Base-by-base conservation (phyloP, 2,329 filamentous ascomycete species). In the Paecilomyces niveus region DNA sequence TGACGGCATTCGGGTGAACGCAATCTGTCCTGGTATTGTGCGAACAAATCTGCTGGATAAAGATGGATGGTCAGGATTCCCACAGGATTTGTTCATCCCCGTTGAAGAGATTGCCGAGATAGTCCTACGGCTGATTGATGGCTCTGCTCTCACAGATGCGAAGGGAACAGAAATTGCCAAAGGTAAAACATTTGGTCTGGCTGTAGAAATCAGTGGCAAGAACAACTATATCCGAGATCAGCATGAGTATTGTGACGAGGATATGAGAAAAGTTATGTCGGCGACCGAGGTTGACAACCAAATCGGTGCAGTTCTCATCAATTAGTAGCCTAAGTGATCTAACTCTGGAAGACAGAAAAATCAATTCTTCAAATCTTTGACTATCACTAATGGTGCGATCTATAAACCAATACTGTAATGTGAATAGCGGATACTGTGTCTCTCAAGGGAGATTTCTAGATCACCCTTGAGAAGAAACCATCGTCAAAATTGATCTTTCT, bases 1-100 rank as follows among this genome's bases (percentile, higher is more conserved):
- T 7, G 69, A 73, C 9, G 69, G 70, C 0, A 71, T 78, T 21
- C 71, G 75, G 11, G 74, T 73, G 3, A 78, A 77, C 58, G 68
- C 63, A n/a, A 56, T 65, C 18, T 65, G 63, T 5, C 63, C 62
- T 1, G 59, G 60, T 13, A 72, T 70, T 0, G 74, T 77, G 10
- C 63, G 65, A 54, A 77, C 74, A 1, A 71, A 72, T 13, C 59
- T 78, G 9, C 54, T 76, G 49, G 67, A 62, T 8, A 50, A 60
- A 22, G 64, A 68, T 3, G 71, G 68, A 22, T 75, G 74, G 71
- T 62, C 64, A 32, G 63, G 59, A 2, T 76, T 75, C 29, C 71
- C 70, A 1, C 21, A 13, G 6, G 45, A 64, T 11, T 21, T 58
- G n/a, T 53, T 58, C 9, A 61, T 62, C 15, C 50, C 62, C 2